Evolutionary conservation across 768 basidiomycete genomes (phyloP).

Genomic region (Trametopsis cervina): DNA sequence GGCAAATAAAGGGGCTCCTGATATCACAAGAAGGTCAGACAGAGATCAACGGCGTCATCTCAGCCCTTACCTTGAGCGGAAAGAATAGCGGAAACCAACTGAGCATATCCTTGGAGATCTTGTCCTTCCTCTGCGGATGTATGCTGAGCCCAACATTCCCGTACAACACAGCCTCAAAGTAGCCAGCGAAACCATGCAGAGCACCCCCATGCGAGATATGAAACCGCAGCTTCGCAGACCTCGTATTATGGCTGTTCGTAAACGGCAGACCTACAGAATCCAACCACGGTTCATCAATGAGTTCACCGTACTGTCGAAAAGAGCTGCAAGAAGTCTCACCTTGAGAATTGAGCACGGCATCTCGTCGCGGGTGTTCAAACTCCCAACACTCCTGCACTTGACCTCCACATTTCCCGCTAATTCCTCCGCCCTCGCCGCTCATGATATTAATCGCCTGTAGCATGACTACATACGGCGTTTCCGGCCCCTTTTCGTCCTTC

Average conservation of each 20-base stretch:
- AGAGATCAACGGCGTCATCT: neutral
- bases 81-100: constrained; percentile 99
- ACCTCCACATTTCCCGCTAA: constrained; percentile 65
- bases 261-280: constrained; percentile 62
- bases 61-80: constrained; percentile 64
- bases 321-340: constrained; percentile 44
- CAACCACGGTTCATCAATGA: neutral
- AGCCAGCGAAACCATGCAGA: constrained; percentile 91
- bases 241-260: constrained; percentile 95
- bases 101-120: constrained; percentile 91
- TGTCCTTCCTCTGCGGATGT: constrained; percentile 82
- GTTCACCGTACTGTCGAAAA: too few relatives aligned
- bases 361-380: constrained; percentile 88
- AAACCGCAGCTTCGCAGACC: constrained; percentile 81
- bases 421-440: constrained; percentile 62
- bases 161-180: constrained; percentile 94
- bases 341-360: constrained; percentile 63
- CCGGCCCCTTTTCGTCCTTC: constrained; percentile 66
- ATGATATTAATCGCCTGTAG: constrained; percentile 90
- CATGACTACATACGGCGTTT: constrained; percentile 99
- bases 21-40: neutral
- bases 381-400: constrained; percentile 95
- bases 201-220: constrained; percentile 93
- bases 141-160: constrained; percentile 88
- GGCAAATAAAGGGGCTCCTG: constrained; percentile 94